phyloP scores from a whole-genome alignment of 1,284 basidiomycete species.

The Leccinum variabile region DNA sequence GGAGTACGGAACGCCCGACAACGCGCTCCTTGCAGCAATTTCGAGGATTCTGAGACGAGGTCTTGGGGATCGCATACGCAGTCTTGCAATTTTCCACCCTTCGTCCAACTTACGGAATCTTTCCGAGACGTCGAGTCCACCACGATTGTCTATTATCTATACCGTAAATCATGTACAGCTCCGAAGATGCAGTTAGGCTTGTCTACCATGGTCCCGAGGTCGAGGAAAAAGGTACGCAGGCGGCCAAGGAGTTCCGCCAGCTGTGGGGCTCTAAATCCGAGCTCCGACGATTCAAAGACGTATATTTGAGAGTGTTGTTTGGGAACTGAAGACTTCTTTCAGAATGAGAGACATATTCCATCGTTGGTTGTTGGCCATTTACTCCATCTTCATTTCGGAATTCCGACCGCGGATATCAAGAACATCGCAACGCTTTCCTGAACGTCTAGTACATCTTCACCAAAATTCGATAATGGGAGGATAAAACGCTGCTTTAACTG shows the following conservation, averaged over 20 bases:
- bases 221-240: constrained; percentile 54
- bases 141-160: constrained; percentile 46
- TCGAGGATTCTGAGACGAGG: constrained; percentile 60
- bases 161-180: constrained; percentile 76
- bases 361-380: constrained; percentile 74
- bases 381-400: constrained; percentile 76
- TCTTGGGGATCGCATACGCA: constrained; percentile 67
- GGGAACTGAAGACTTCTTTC: constrained; percentile 66
- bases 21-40: constrained; percentile 57
- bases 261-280: constrained; percentile 95
- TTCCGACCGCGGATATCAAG: constrained; percentile 52
- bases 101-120: constrained; percentile 47
- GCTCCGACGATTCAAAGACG: constrained; percentile 97
- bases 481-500: constrained; percentile 76
- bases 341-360: constrained; percentile 82
- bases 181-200: constrained; percentile 72
- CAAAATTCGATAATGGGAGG: constrained; percentile 52
- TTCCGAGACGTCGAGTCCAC: constrained; percentile 51
- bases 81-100: constrained; percentile 57
- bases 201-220: constrained; percentile 88
- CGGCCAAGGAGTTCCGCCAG: constrained; percentile 67
- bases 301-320: constrained; percentile 93
- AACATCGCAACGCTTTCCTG: constrained; percentile 66
- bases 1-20: constrained; percentile 62
- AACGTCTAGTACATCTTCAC: constrained; percentile 51